Evolutionary conservation across 352 stramenopile species (phyloP).

Genomic region (Globisporangium carolinianum): DNA sequence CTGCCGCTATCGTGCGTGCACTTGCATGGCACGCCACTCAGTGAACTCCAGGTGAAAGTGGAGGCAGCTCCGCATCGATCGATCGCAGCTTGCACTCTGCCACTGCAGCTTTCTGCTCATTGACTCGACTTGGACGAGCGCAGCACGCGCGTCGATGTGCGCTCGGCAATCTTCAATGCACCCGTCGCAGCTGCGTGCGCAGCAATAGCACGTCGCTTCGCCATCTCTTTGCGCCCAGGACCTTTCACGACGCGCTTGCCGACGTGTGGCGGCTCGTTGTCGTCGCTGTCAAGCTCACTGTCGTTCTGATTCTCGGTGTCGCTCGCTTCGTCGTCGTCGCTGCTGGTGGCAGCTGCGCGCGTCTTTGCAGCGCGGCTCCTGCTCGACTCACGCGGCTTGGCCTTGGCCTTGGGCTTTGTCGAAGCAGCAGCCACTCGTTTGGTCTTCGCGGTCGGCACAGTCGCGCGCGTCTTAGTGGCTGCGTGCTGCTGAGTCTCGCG

Average conservation of each 20-base stretch:
- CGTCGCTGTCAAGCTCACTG: constrained; percentile 8
- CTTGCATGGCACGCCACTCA: no score
- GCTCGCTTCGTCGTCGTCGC: background rate
- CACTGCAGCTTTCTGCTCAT: background rate
- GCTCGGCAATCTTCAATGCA: constrained; percentile 25
- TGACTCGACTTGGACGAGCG: constrained; percentile 13
- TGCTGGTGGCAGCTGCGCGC: constrained; percentile 4
- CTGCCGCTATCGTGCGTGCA: no score
- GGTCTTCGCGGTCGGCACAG: background rate
- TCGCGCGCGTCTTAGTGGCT: background rate
- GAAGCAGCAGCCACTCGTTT: constrained; percentile 3
- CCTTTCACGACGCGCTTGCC: constrained; percentile 16
- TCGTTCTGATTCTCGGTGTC: background rate
- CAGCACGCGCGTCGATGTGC: constrained; percentile 25
- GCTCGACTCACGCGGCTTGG: background rate
- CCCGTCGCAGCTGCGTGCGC: constrained; percentile 54
- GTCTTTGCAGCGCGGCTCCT: no score
- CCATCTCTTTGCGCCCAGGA: constrained; percentile 40
- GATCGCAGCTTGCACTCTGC: no score
- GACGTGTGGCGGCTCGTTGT: constrained; percentile 17
- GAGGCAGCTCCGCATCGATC: no score
- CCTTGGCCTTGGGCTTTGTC: background rate
- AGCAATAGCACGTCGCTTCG: constrained; percentile 38
- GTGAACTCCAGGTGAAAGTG: no score
- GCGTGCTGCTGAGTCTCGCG: background rate